Percentiles rank a stretch among this genome's conserved stretches.
Evolutionary conservation across 2,329 filamentous ascomycete genomes (phyloP).

Genomic region (Botrytis byssoidea): DNA sequence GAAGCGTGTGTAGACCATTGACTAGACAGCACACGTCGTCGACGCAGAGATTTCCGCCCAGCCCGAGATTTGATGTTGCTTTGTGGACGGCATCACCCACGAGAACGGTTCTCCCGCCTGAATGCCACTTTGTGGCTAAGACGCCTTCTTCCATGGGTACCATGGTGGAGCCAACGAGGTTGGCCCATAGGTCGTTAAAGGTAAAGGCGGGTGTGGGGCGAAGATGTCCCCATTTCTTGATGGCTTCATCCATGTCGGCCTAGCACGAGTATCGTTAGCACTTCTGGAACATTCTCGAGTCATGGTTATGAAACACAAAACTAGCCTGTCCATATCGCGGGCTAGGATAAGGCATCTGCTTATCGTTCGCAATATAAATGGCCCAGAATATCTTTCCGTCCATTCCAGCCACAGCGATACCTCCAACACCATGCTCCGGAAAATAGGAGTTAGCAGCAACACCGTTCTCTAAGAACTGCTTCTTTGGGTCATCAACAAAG

Average conservation of each 20-base stretch:
- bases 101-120: slow-evolving; percentile 11
- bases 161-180: neutral
- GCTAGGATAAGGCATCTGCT: neutral
- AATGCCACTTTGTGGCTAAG: slow-evolving; percentile 10
- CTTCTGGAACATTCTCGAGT: neutral
- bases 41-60: slow-evolving; percentile 12
- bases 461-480: slow-evolving; percentile 5
- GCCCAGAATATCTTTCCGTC: slow-evolving; percentile 11
- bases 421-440: slow-evolving; percentile 12
- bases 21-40: slow-evolving; percentile 13
- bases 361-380: slow-evolving; percentile 13
- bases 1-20: slow-evolving; percentile 7
- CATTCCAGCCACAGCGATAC: slow-evolving; percentile 9
- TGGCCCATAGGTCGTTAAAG: slow-evolving; percentile 9
- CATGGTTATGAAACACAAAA: neutral
- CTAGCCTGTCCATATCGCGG: slow-evolving; percentile 14
- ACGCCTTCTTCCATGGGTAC: slow-evolving; percentile 12
- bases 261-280: neutral
- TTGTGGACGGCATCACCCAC: slow-evolving; percentile 14
- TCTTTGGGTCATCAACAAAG: slow-evolving; percentile 12
- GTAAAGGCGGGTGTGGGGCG: neutral
- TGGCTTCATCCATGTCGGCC: slow-evolving; percentile 10
- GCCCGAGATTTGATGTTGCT: slow-evolving; percentile 6
- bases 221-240: slow-evolving; percentile 14
- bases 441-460: slow-evolving; percentile 4